Conservation (phyloP, 768 basidiomycete species). For the Sarcodon aspratus region DNA sequence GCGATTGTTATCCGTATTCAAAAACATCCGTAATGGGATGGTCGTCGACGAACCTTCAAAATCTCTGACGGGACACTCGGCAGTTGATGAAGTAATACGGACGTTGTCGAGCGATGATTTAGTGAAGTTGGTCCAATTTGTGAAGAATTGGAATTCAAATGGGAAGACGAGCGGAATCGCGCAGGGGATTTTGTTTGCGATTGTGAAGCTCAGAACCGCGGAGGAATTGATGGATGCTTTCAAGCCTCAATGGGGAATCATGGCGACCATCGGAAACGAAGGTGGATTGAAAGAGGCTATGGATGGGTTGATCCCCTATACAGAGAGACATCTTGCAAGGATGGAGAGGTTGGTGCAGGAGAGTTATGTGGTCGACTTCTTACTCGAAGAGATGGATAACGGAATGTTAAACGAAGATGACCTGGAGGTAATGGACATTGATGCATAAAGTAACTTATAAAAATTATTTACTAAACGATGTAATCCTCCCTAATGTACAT, state of each 20-base stretch:
- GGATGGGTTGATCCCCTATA: slow-evolving; percentile 86
- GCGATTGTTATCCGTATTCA: slow-evolving; percentile 71
- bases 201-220: slow-evolving; percentile 66
- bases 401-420: slow-evolving; percentile 48
- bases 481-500: slow-evolving; percentile 40
- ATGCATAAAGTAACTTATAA: neutral
- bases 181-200: slow-evolving; percentile 71
- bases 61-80: slow-evolving; percentile 53
- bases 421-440: slow-evolving; percentile 12
- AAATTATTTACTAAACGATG: neutral
- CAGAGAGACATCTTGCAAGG: slow-evolving; percentile 81
- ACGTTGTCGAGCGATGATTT: slow-evolving; percentile 66
- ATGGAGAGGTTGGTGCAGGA: slow-evolving; percentile 87
- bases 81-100: slow-evolving; percentile 76
- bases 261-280: slow-evolving; percentile 5
- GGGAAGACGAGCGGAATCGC: slow-evolving; percentile 81
- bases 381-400: slow-evolving; percentile 80
- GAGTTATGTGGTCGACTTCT: slow-evolving; percentile 89
- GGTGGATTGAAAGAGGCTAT: slow-evolving; percentile 57
- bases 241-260: slow-evolving; percentile 7
- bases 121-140: slow-evolving; percentile 67
- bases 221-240: slow-evolving; percentile 70
- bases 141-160: slow-evolving; percentile 91
- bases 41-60: neutral
- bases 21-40: slow-evolving; percentile 31